These are phyloP conservation scores for Populus trichocarpa DNA, from an alignment of 441 rosid species.

Conservation along the genomic window DNA sequence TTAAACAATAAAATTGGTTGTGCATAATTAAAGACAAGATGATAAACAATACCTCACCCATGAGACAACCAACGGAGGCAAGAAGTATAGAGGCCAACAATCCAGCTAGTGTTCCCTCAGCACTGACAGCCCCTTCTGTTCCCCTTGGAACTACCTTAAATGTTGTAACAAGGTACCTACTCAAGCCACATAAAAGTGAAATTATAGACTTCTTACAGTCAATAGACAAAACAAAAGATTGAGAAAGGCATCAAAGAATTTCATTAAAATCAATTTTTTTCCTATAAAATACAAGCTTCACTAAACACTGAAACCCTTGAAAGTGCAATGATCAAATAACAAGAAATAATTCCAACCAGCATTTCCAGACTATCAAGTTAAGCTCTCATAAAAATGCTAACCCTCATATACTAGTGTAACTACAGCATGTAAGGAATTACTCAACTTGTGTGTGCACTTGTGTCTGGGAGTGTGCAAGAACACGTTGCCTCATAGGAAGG, in stretches of 20 bases:
- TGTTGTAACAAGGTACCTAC: constrained; percentile 78
- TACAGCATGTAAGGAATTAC: too few species aligned
- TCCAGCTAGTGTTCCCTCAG: constrained; percentile 92
- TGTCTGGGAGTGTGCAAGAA: too few species aligned
- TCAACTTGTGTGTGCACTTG: too few species aligned
- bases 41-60: constrained; percentile 59
- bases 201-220: background rate
- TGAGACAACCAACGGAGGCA: constrained; percentile 58
- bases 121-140: constrained; percentile 93
- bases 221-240: background rate
- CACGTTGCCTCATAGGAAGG: too few species aligned
- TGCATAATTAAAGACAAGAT: background rate
- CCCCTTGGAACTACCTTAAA: constrained; percentile 91
- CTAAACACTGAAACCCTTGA: background rate
- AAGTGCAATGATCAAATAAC: background rate
- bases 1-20: background rate
- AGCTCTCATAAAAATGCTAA: too few species aligned
- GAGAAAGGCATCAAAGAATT: background rate
- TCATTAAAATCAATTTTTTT: background rate
- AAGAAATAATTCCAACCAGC: background rate
- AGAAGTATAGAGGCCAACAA: constrained; percentile 70
- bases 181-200: constrained; percentile 4
- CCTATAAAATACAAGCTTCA: background rate
- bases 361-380: too few species aligned
- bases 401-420: too few species aligned